Evolutionary conservation across 1,284 basidiomycete genomes (phyloP).

Genomic region (Malassezia slooffiae): DNA sequence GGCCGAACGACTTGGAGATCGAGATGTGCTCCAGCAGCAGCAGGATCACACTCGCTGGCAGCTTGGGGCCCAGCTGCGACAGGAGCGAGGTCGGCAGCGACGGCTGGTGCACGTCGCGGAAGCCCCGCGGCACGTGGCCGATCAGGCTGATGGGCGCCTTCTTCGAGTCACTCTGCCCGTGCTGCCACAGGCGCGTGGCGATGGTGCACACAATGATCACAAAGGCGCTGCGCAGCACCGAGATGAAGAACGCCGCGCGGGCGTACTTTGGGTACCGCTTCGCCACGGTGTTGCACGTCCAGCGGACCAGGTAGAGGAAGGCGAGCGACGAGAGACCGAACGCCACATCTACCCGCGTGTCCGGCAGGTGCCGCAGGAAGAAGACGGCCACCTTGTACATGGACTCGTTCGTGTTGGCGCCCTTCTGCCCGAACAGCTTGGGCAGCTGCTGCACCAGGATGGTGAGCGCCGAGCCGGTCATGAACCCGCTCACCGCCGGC

Average conservation of each 20-base stretch:
- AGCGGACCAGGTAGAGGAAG: constrained; percentile 65
- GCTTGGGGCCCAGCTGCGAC: constrained; percentile 59
- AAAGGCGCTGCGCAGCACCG: constrained; percentile 41
- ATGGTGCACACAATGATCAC: constrained; percentile 53
- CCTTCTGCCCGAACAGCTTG: constrained; percentile 35
- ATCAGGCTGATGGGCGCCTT: constrained; percentile 78
- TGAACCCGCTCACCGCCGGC: constrained; percentile 79
- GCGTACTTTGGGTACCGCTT: constrained; percentile 63
- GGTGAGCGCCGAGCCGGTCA: constrained; percentile 49
- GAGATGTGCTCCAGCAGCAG: constrained; percentile 92
- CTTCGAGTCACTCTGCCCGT: constrained; percentile 48
- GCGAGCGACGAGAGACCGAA: constrained; percentile 72
- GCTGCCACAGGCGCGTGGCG: constrained; percentile 41
- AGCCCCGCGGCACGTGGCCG: constrained; percentile 55
- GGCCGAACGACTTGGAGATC: constrained; percentile 82
- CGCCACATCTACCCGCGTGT: constrained; percentile 69
- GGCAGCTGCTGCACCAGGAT: constrained; percentile 43
- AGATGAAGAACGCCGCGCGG: constrained; percentile 52
- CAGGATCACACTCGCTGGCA: constrained; percentile 89
- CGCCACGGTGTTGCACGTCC: constrained; percentile 55
- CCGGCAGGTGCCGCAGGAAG: constrained; percentile 68
- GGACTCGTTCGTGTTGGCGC: constrained; percentile 45
- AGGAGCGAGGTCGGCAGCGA: constrained; percentile 59
- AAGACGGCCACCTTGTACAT: constrained; percentile 85
- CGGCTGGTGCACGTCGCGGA: constrained; percentile 61